phyloP scores from a whole-genome alignment of 495 filamentous ascomycete genomes.

The Cudoniella acicularis region DNA sequence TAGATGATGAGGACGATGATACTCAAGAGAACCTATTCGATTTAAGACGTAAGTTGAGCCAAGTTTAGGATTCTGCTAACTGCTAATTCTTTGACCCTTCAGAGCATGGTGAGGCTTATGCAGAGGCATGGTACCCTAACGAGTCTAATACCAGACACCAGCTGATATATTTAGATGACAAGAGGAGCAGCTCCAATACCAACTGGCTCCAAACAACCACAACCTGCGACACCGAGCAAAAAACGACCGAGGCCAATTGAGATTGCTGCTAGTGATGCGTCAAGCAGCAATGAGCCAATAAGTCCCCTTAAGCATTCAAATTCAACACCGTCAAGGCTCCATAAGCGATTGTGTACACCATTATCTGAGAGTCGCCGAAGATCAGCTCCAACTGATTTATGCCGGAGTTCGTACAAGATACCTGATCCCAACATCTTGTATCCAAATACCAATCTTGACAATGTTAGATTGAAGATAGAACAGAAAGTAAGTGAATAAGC shows the following conservation, averaged over 20 bases:
- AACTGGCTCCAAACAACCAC: background rate
- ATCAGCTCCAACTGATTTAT: background rate
- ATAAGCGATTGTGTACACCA: constrained; percentile 5
- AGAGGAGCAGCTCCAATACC: background rate
- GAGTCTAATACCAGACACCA: background rate
- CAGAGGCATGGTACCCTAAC: background rate
- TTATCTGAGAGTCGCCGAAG: background rate
- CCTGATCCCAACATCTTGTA: background rate
- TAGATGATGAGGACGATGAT: background rate
- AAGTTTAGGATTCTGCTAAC: background rate
- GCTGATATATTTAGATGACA: background rate
- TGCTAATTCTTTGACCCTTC: background rate
- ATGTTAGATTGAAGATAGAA: constrained; percentile 1
- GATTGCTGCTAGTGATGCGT: constrained; percentile 8
- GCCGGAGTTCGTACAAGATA: background rate
- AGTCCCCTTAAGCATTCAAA: constrained; percentile 6
- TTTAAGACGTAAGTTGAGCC: background rate
- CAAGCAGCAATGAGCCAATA: constrained; percentile 5
- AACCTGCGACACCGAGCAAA: constrained; percentile 4
- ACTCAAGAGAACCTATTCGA: background rate
- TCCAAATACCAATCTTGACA: background rate
- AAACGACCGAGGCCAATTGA: constrained; percentile 9
- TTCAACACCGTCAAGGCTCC: constrained; percentile 5
- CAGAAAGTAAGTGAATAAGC: background rate
- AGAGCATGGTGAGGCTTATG: background rate